Evolutionary conservation across 768 basidiomycete genomes (phyloP).

Genomic region (Thelephora ganbajun): DNA sequence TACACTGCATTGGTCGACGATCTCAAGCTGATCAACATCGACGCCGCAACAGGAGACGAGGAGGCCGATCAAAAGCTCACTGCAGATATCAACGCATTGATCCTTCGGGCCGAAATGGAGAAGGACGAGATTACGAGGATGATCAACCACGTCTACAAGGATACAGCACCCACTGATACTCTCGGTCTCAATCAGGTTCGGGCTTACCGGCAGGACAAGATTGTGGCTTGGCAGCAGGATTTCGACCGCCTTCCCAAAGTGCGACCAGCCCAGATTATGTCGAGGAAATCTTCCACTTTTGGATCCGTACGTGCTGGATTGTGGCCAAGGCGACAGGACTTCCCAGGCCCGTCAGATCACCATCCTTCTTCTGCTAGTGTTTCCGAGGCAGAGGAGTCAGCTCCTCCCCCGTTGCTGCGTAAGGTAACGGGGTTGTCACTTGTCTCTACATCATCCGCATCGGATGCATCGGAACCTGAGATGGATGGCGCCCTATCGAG

Average conservation of each 20-base stretch:
- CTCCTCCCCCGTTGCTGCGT: slow-evolving; percentile 23
- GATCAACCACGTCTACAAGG: slow-evolving; percentile 69
- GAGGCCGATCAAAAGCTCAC: slow-evolving; percentile 50
- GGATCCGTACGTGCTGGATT: slow-evolving; percentile 49
- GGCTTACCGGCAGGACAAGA: slow-evolving; percentile 79
- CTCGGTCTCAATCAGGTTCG: slow-evolving; percentile 79
- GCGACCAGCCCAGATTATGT: slow-evolving; percentile 32
- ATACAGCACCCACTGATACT: slow-evolving; percentile 72
- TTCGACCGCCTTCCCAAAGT: slow-evolving; percentile 76
- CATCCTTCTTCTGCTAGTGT: slow-evolving; percentile 44
- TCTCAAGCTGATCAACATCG: slow-evolving; percentile 61
- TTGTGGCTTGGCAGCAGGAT: slow-evolving; percentile 94
- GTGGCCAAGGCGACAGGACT: slow-evolving; percentile 51
- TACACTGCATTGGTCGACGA: slow-evolving; percentile 66
- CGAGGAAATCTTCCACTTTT: slow-evolving; percentile 48
- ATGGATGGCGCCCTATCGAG: slow-evolving; percentile 15
- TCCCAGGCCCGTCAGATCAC: slow-evolving; percentile 39
- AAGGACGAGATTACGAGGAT: slow-evolving; percentile 56
- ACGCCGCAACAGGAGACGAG: slow-evolving; percentile 69
- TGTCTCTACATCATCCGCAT: slow-evolving; percentile 44
- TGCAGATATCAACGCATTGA: slow-evolving; percentile 49
- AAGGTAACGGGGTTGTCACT: slow-evolving; percentile 42
- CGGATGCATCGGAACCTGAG: slow-evolving; percentile 59
- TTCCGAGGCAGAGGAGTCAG: slow-evolving; percentile 62
- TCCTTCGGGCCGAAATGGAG: slow-evolving; percentile 62